Conservation (phyloP, 768 basidiomycete species). For the Gymnopilus dilepis region DNA sequence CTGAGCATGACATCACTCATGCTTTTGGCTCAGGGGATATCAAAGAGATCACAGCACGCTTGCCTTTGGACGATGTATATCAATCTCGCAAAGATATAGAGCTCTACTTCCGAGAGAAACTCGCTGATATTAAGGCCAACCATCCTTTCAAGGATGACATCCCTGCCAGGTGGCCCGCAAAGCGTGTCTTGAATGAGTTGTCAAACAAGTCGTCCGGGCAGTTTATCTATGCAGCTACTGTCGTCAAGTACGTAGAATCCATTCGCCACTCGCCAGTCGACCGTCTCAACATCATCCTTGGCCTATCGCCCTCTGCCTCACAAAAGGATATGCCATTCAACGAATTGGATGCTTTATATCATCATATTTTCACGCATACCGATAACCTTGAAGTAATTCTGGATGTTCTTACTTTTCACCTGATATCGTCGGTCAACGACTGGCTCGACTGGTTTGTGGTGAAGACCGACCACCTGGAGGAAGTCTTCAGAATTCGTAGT, state of each 20-base stretch:
- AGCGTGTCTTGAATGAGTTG: background rate
- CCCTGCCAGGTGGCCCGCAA: background rate
- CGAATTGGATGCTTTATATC: conserved; percentile 18
- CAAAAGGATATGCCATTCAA: conserved; percentile 3
- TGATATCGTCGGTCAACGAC: background rate
- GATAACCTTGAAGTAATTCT: background rate
- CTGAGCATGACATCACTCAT: conserved; percentile 7
- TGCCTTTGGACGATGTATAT: conserved; percentile 2
- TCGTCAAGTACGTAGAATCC: conserved; percentile 14
- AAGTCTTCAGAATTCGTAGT: background rate
- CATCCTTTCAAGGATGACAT: conserved; percentile 1
- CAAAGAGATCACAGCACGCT: background rate
- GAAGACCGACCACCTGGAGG: background rate
- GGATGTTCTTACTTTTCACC: background rate
- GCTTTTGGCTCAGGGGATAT: conserved; percentile 11
- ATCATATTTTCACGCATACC: conserved; percentile 2
- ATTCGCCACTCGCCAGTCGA: conserved; percentile 6
- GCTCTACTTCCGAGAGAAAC: background rate
- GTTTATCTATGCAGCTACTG: conserved; percentile 22
- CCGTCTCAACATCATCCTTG: conserved; percentile 9
- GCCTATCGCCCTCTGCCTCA: background rate
- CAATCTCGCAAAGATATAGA: conserved; percentile 9
- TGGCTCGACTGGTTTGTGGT: background rate
- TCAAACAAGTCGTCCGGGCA: conserved; percentile 18
- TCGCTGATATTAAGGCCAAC: conserved; percentile 7